Conservation (phyloP, 371 early-diverging fungal species). For the Cokeromyces recurvatus region DNA sequence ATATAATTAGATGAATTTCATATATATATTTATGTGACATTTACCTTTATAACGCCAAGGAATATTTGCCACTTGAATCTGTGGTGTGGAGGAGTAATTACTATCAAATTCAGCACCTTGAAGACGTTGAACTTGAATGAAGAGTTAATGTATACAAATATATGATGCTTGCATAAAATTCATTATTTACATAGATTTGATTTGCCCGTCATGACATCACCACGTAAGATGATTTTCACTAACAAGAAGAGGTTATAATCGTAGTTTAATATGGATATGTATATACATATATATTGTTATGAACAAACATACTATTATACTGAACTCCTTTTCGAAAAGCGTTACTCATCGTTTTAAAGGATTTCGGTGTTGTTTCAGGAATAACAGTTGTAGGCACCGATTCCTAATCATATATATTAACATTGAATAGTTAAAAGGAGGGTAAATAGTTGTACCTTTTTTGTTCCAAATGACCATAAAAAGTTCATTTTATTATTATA, state of each 20-base stretch:
- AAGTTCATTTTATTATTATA: constrained; percentile 24
- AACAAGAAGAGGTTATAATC: not conserved
- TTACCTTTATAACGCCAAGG: constrained; percentile 62
- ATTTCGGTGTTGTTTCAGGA: constrained; percentile 14
- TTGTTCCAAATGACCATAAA: constrained; percentile 38
- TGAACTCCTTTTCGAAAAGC: constrained; percentile 51
- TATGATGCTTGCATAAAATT: too few species aligned
- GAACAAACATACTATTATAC: constrained; percentile 45
- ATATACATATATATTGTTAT: not conserved
- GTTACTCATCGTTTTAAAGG: constrained; percentile 42
- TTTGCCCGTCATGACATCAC: constrained; percentile 66
- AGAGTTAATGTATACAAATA: not conserved
- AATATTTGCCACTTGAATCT: constrained; percentile 66
- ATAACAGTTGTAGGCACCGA: constrained; percentile 5
- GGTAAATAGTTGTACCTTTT: constrained; percentile 15
- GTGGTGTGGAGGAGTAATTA: constrained; percentile 51
- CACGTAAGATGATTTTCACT: constrained; percentile 67
- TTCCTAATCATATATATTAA: constrained; percentile 5
- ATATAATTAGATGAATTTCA: not conserved
- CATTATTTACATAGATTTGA: constrained; percentile 59
- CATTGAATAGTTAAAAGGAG: not conserved
- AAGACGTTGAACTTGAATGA: constrained; percentile 48
- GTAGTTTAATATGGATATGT: not conserved
- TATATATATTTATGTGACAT: not conserved
- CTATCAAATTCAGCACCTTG: constrained; percentile 52